Evolutionary conservation across 257 asterid species (phyloP).

Genomic region (Primulina huaijiensis): DNA sequence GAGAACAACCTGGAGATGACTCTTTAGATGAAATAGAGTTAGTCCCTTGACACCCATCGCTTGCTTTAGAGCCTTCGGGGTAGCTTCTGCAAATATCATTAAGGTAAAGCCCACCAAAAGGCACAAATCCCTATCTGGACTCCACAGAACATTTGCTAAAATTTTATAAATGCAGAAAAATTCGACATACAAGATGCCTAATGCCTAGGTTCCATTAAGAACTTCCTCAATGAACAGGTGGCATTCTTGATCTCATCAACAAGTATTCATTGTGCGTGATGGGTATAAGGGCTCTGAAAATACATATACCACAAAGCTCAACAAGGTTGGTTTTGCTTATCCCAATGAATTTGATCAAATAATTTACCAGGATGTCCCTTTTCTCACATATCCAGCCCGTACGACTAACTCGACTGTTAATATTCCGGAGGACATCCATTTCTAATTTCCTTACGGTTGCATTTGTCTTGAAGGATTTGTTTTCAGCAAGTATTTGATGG

Average conservation of each 20-base stretch:
- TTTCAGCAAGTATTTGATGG: too few relatives aligned
- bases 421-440: not conserved
- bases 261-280: not conserved
- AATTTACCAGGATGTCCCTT: not conserved
- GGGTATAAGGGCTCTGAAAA: not conserved
- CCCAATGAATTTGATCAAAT: not conserved
- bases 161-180: not conserved
- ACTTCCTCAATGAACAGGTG: constrained; percentile 6
- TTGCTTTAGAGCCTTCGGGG: constrained; percentile 83
- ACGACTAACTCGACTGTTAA: not conserved
- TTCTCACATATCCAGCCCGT: not conserved
- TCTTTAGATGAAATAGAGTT: constrained; percentile 82
- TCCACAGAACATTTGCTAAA: not conserved
- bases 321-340: not conserved
- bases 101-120: constrained; percentile 4
- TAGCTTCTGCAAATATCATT: constrained; percentile 65
- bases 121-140: not conserved
- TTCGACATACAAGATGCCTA: constrained; percentile 2
- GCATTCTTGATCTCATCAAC: not conserved
- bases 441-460: not conserved
- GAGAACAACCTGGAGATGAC: constrained; percentile 69
- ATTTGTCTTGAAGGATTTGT: too few relatives aligned
- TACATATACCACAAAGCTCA: not conserved
- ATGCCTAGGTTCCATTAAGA: constrained; percentile 4
- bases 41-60: constrained; percentile 92